A percentile compares a stretch with the other conserved stretches of the same genome.
Conservation (phyloP, 441 rosid species). For the Caryocar brasiliense region DNA sequence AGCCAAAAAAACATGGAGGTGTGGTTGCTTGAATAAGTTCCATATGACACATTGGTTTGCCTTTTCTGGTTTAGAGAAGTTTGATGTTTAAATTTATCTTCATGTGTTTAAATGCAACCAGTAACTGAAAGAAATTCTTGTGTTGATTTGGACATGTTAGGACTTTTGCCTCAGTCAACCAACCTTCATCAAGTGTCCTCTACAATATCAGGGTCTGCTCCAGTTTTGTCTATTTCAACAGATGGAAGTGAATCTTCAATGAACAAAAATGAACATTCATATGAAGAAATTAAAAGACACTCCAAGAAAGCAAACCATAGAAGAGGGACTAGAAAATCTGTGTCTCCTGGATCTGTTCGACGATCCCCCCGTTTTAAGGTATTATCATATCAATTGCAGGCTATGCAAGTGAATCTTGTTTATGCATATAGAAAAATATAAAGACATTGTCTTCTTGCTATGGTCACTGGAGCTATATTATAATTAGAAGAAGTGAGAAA, state of each 20-base stretch:
- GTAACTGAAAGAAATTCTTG: neutral
- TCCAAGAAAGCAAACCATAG: conserved; percentile 28
- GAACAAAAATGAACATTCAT: conserved; percentile 28
- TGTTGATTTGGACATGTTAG: conserved; percentile 26
- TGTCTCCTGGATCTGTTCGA: conserved; percentile 50
- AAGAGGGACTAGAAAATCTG: conserved; percentile 15
- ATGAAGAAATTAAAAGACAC: conserved; percentile 24
- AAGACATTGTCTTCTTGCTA: neutral
- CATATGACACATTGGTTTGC: neutral
- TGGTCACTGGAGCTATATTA: neutral
- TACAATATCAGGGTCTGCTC: conserved; percentile 51
- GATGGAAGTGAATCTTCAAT: conserved; percentile 43
- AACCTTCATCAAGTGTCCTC: conserved; percentile 43
- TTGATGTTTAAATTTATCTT: neutral
- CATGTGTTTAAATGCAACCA: neutral
- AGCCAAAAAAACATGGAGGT: neutral
- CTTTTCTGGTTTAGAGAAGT: neutral
- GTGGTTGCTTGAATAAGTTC: neutral
- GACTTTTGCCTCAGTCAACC: conserved; percentile 26
- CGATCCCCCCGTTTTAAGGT: conserved; percentile 61
- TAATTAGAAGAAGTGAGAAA: neutral
- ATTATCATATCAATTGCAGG: conserved; percentile 3
- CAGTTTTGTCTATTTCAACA: conserved; percentile 45
- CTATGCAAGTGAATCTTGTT: neutral
- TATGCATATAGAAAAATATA: neutral